These are phyloP conservation scores for Talaromyces sp. DNA, from an alignment of 2,329 filamentous ascomycete species.

Conservation along the genomic window DNA sequence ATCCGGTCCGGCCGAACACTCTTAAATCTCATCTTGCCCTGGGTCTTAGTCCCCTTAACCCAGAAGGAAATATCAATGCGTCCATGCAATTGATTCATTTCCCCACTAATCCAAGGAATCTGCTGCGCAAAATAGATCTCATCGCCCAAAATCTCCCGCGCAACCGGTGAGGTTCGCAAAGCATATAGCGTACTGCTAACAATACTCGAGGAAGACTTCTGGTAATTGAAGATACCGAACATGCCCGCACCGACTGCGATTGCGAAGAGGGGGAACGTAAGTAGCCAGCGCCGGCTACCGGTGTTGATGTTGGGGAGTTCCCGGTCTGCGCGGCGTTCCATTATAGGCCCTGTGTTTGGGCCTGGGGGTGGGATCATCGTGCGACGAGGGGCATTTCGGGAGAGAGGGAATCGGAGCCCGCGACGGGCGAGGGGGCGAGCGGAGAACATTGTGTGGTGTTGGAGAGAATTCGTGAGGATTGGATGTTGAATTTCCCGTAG, in stretches of 20 bases:
- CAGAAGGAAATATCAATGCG: constrained; percentile 83
- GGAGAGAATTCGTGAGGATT: constrained; percentile 1
- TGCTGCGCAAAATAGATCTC: constrained; percentile 79
- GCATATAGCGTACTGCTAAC: constrained; percentile 91
- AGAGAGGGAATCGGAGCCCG: constrained; percentile 13
- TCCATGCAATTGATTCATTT: constrained; percentile 93
- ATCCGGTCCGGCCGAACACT: constrained; percentile 70
- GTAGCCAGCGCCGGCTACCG: constrained; percentile 63
- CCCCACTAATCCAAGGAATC: constrained; percentile 81
- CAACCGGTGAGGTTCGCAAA: constrained; percentile 75
- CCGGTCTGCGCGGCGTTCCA: constrained; percentile 56
- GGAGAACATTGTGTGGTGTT: constrained; percentile 14
- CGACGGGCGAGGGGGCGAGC: constrained; percentile 18
- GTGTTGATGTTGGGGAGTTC: constrained; percentile 51
- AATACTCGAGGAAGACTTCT: constrained; percentile 84
- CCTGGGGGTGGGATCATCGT: constrained; percentile 55
- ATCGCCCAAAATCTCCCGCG: constrained; percentile 79
- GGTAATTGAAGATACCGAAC: constrained; percentile 98
- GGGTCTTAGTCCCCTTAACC: constrained; percentile 75
- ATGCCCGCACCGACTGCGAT: constrained; percentile 69
- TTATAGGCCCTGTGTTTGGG: constrained; percentile 54
- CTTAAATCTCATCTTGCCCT: constrained; percentile 77
- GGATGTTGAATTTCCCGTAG: constrained; percentile 10
- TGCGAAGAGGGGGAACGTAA: constrained; percentile 80
- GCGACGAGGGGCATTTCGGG: constrained; percentile 34